Percentiles rank a stretch among this genome's conserved stretches.
Conservation (phyloP, 2,329 filamentous ascomycete genomes). For the Aspergillus sp. region DNA sequence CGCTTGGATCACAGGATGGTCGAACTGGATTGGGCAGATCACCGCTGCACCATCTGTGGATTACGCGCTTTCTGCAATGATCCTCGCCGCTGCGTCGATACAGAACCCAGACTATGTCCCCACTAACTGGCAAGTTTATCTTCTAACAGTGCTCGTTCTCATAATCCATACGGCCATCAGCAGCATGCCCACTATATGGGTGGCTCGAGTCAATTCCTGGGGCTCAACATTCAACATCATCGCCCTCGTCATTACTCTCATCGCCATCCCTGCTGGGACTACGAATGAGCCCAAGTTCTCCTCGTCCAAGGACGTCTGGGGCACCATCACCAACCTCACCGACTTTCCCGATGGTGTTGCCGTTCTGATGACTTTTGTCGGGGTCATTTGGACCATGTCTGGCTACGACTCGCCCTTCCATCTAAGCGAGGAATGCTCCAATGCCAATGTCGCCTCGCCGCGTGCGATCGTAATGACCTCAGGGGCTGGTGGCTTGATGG, state of each 20-base stretch:
- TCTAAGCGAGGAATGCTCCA: conserved; percentile 73
- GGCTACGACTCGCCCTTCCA: conserved; percentile 72
- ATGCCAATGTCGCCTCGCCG: conserved; percentile 69
- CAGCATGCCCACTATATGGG: conserved; percentile 70
- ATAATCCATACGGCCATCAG: conserved; percentile 67
- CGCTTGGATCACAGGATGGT: conserved; percentile 70
- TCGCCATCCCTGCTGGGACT: conserved; percentile 66
- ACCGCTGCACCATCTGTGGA: conserved; percentile 68
- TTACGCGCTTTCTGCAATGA: conserved; percentile 69
- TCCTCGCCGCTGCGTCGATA: conserved; percentile 70
- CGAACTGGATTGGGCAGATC: conserved; percentile 69
- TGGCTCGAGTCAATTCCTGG: conserved; percentile 69
- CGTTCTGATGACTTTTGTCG: conserved; percentile 71
- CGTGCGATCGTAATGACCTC: conserved; percentile 72
- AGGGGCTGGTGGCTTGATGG: conserved; percentile 65
- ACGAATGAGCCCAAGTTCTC: conserved; percentile 62
- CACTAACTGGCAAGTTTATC: conserved; percentile 66
- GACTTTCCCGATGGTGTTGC: conserved; percentile 68
- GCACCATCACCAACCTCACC: conserved; percentile 65
- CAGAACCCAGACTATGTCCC: conserved; percentile 66
- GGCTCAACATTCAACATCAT: conserved; percentile 72
- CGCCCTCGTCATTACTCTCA: conserved; percentile 65
- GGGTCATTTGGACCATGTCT: conserved; percentile 69
- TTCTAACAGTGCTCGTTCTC: conserved; percentile 68
- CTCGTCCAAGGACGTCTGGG: conserved; percentile 63